Evolutionary conservation across 768 basidiomycete genomes (phyloP), one percentile per base, ranked within the genome.

Genomic region (Rhodotorula sphaerocarpa): DNA sequence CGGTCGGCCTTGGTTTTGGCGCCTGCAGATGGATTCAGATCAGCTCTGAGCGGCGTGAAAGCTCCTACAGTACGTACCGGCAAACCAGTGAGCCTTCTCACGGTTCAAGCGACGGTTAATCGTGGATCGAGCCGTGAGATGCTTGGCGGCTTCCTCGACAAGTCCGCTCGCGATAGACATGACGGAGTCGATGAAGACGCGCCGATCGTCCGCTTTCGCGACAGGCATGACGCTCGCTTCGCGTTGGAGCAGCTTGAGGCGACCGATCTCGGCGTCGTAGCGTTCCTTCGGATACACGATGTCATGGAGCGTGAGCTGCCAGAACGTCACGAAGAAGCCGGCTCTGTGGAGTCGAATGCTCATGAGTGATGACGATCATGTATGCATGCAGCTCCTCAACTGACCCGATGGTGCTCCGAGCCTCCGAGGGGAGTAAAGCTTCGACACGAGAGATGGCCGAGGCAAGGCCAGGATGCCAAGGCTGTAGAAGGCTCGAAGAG

Each of bases 231-330:
- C 20, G 21, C 20, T 27, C 66, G 71, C 53, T 59, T 79, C 86
- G 78, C 65, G 61, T 41, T 63, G 58, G 27, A 73, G 44, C 16
- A 44, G 51, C 20, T 63, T 69, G 52, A 79, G 73, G 25, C 75
- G 70, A 30, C 81, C 79, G 34, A 82, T 81, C 71, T 90, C 87
- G 71, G 87, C 85, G 48, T 88, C 84, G 65, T 97, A 99, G 62
- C 82, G 82, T 10, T 82, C 72, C 23, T 80, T 79, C 0, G 92
- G 90, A 18, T 88, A 86, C 1, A 82, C 77, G 39, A 97, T 80
- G 75, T 99, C 95, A 71, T 90, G 88, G 39, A 87, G 86, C 1
- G 89, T 86, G 55, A 97, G 76, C 74, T 96, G 92, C 95, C 95
- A 99, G 77, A 96, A 99, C 5, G 92, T 90, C 50, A 88, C 76